A percentile compares a stretch with the other conserved stretches of the same genome.
Conservation (phyloP, 2,329 filamentous ascomycete species). For the Zelopaecilomyces penicillatus region DNA sequence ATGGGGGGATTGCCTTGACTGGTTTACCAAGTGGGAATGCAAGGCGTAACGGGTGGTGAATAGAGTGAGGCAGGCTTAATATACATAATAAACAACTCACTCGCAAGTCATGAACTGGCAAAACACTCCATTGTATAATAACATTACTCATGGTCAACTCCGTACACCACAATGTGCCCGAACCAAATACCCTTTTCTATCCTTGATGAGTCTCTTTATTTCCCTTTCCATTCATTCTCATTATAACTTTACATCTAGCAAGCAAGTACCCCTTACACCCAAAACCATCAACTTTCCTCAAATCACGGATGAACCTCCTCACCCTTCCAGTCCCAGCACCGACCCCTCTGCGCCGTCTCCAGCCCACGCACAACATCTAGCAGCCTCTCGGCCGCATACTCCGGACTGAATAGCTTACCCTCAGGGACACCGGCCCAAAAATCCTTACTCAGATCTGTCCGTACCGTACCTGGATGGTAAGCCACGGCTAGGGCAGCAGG, state of each 20-base stretch:
- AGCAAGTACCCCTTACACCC: neutral
- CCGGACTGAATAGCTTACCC: constrained; percentile 56
- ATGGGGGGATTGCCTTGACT: no score
- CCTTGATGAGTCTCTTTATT: neutral
- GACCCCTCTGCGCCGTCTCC: constrained; percentile 45
- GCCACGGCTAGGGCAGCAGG: constrained; percentile 58
- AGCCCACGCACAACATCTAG: constrained; percentile 48
- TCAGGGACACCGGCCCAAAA: constrained; percentile 61
- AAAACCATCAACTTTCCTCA: no score
- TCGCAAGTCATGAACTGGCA: no score
- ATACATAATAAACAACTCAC: no score
- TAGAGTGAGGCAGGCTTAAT: no score
- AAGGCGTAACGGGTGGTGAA: no score
- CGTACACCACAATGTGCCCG: no score
- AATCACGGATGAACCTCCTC: constrained; percentile 50
- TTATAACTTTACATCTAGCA: neutral
- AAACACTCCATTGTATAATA: no score
- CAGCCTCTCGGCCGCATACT: constrained; percentile 58
- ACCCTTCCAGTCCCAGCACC: constrained; percentile 63
- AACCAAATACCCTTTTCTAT: neutral
- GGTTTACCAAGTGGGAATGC: no score
- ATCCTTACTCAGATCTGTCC: constrained; percentile 61
- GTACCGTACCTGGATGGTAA: constrained; percentile 75
- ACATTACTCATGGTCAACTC: no score
- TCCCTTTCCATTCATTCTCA: neutral